phyloP scores from a whole-genome alignment of 2,329 filamentous ascomycete species.

The Aspergillus ustus region DNA sequence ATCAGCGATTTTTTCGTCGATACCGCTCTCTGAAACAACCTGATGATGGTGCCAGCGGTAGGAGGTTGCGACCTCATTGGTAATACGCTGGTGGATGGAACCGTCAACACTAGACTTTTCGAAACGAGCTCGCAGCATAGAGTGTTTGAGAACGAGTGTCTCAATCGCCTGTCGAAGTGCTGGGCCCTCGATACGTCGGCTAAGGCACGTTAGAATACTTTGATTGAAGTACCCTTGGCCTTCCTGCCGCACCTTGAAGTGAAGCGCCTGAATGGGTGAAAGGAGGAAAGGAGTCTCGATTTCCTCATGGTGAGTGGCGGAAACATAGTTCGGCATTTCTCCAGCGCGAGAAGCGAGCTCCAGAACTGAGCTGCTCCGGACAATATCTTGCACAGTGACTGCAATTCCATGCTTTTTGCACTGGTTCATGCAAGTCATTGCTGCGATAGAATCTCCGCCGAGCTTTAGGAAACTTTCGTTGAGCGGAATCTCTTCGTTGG shows the following conservation, averaged over 20 bases:
- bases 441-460: slow-evolving; percentile 56
- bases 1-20: slow-evolving; percentile 21
- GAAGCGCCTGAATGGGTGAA: slow-evolving; percentile 44
- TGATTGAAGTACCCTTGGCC: slow-evolving; percentile 45
- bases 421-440: slow-evolving; percentile 54
- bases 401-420: slow-evolving; percentile 52
- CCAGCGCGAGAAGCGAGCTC: slow-evolving; percentile 39
- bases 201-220: slow-evolving; percentile 41
- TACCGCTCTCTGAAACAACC: slow-evolving; percentile 28
- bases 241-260: slow-evolving; percentile 40
- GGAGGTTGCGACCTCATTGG: slow-evolving; percentile 33
- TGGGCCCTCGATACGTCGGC: slow-evolving; percentile 27
- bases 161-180: slow-evolving; percentile 35
- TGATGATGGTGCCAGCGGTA: slow-evolving; percentile 30
- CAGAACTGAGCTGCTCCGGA: slow-evolving; percentile 52
- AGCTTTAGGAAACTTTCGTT: slow-evolving; percentile 50
- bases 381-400: slow-evolving; percentile 53
- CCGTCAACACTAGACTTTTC: slow-evolving; percentile 23
- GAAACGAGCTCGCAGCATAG: slow-evolving; percentile 44
- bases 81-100: slow-evolving; percentile 35
- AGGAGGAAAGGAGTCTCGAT: slow-evolving; percentile 38
- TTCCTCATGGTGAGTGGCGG: slow-evolving; percentile 39
- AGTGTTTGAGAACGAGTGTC: slow-evolving; percentile 38
- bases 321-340: slow-evolving; percentile 27
- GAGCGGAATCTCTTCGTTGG: slow-evolving; percentile 35